phyloP scores from a whole-genome alignment of 1,284 basidiomycete species.

The Pseudozyma pruni region DNA sequence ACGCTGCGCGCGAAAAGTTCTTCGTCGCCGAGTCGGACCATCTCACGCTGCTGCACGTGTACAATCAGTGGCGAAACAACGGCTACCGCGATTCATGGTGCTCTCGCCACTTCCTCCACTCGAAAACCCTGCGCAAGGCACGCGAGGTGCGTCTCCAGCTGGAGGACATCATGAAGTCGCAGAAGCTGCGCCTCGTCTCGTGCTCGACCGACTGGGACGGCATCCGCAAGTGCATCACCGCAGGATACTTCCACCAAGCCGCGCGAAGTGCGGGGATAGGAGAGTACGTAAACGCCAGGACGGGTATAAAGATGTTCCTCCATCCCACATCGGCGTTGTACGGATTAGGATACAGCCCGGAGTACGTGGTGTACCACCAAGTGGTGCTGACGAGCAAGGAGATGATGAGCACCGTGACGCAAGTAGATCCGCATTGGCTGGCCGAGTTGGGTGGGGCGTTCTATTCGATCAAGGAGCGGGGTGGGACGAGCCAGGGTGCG shows the following conservation, averaged over 20 bases:
- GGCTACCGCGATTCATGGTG: conserved; percentile 91
- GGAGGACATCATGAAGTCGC: conserved; percentile 98
- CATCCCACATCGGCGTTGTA: conserved; percentile 97
- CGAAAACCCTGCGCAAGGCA: conserved; percentile 92
- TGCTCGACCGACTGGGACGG: conserved; percentile 96
- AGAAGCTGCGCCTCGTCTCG: conserved; percentile 90
- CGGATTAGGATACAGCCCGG: conserved; percentile 94
- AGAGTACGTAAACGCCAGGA: conserved; percentile 96
- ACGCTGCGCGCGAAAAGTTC: conserved; percentile 96
- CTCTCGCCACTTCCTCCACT: conserved; percentile 93
- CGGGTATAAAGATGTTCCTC: conserved; percentile 84
- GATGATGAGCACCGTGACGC: conserved; percentile 65
- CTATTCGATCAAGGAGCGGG: conserved; percentile 87
- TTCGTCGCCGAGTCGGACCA: conserved; percentile 98
- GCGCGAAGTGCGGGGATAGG: conserved; percentile 97
- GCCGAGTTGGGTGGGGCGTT: conserved; percentile 78
- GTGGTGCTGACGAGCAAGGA: conserved; percentile 63
- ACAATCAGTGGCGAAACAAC: conserved; percentile 97
- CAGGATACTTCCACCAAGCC: conserved; percentile 99
- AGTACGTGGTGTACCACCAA: conserved; percentile 97
- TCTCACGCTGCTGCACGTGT: conserved; percentile 93
- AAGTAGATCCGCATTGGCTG: conserved; percentile 67
- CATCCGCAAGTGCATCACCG: conserved; percentile 95
- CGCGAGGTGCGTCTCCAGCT: conserved; percentile 95
- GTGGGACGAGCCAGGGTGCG: conserved; percentile 75